Evolutionary conservation across 148 eudicot genomes (phyloP), one percentile per base, ranked within the genome.

Genomic region (Dianthus caryophyllus): DNA sequence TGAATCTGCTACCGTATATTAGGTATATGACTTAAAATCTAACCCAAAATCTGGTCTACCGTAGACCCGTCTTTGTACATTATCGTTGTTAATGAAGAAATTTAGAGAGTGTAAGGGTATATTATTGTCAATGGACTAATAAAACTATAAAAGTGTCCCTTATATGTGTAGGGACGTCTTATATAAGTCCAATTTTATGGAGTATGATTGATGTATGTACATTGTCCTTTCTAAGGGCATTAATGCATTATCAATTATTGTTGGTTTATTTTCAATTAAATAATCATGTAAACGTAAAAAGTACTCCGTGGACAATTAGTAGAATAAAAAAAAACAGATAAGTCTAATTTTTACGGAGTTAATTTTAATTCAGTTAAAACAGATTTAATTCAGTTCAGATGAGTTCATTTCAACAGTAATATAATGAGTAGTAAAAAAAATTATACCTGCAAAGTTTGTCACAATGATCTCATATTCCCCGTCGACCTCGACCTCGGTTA

Each of bases 391-490:
- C 38, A 33, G 7, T 33, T 33, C 38, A 33, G 3, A 2, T 33
- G 3, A 33, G 38, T 33, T 33, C 38, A 7, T 2, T 33, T 33
- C 38, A 33, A 33, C 38, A 3, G 38, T 33, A 2, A 33, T 33
- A 3, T 33, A 33, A 33, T 33, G 30, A n/a, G n/a, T 21, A 53
- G 25, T 25, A 53, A 9, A 18, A 31, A 6, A 8, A 15, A 24
- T 17, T 33, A 69, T 79, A 94, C 98, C 99, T 90, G 89, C 99
- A 61, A 82, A 85, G 74, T 67, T 95, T 59, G 99, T 90, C 70
- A 95, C 53, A 4, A 90, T 21, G 68, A 95, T 76, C 81, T 95
- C 99, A 51, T 95, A 95, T 76, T 90, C 96, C 78, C 90, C 84
- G n/a, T 89, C 99, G 36, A 88, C 73, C 71, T 85, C 70, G 53